Evolutionary conservation across 768 basidiomycete species (phyloP).

Genomic region (Astraeus odoratus): DNA sequence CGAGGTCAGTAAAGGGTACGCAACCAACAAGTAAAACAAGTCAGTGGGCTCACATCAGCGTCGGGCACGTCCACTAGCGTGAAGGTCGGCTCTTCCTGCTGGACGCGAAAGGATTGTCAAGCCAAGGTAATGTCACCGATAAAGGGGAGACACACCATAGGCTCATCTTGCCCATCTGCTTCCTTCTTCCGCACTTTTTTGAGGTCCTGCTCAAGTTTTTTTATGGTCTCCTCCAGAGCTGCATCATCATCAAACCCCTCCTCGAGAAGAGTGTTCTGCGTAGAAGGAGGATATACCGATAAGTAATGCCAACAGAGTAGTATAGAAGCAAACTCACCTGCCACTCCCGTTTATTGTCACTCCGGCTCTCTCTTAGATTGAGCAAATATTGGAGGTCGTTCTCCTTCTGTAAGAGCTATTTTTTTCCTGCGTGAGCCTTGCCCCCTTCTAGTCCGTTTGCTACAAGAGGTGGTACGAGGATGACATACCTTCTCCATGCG

Average conservation of each 20-base stretch:
- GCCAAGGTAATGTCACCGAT: neutral
- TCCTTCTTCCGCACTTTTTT: constrained; percentile 81
- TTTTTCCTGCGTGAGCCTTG: neutral
- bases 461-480: neutral
- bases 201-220: constrained; percentile 75
- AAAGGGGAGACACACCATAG: constrained; percentile 30
- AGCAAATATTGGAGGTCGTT: constrained; percentile 60
- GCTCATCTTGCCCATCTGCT: constrained; percentile 60
- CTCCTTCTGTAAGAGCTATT: constrained; percentile 69
- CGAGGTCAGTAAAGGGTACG: neutral
- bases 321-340: constrained; percentile 33
- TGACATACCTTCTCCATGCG: constrained; percentile 72
- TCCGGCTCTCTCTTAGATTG: constrained; percentile 56
- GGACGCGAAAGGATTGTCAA: neutral
- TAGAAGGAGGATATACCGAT: neutral
- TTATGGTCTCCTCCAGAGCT: constrained; percentile 73
- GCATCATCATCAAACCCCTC: constrained; percentile 77
- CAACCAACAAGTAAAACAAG: neutral
- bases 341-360: constrained; percentile 70
- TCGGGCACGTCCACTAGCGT: constrained; percentile 91
- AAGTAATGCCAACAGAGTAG: neutral
- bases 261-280: constrained; percentile 49
- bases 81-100: constrained; percentile 77
- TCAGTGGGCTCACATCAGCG: constrained; percentile 50
- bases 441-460: neutral